Conservation (phyloP, 1,139 yeast genomes). For the Blastobotrys buckinghamii region DNA sequence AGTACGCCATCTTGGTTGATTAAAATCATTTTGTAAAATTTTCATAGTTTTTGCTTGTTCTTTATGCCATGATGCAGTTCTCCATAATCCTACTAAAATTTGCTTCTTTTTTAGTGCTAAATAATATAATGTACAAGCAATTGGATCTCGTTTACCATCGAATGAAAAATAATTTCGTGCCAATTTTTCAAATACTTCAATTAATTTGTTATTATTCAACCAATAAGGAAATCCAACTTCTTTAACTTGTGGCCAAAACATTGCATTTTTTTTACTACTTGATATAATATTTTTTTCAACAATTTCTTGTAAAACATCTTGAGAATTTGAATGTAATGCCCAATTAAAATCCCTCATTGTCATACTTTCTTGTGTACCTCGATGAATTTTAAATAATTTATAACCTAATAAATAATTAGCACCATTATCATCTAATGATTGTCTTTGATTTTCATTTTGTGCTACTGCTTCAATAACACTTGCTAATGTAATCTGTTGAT, state of each 20-base stretch:
- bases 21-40: conserved; percentile 72
- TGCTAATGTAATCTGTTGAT: conserved; percentile 80
- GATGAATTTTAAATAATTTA: conserved; percentile 57
- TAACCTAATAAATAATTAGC: conserved; percentile 66
- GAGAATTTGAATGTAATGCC: conserved; percentile 82
- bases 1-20: conserved; percentile 66
- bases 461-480: conserved; percentile 61
- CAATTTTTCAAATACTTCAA: conserved; percentile 53
- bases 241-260: conserved; percentile 56
- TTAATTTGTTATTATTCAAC: conserved; percentile 52
- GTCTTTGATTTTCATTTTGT: conserved; percentile 45
- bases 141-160: conserved; percentile 56
- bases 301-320: conserved; percentile 54
- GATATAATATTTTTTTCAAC: conserved; percentile 40
- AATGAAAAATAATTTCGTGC: conserved; percentile 48
- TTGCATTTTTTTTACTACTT: conserved; percentile 27
- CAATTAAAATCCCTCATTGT: conserved; percentile 79
- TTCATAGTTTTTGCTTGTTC: conserved; percentile 79
- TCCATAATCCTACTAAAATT: conserved; percentile 77
- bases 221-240: conserved; percentile 69
- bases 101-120: conserved; percentile 74
- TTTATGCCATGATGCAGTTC: conserved; percentile 62
- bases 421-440: conserved; percentile 66
- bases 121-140: conserved; percentile 65
- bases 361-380: conserved; percentile 43